phyloP scores from a whole-genome alignment of 1,284 basidiomycete species.

The Melampsora abietis-canadensis region DNA sequence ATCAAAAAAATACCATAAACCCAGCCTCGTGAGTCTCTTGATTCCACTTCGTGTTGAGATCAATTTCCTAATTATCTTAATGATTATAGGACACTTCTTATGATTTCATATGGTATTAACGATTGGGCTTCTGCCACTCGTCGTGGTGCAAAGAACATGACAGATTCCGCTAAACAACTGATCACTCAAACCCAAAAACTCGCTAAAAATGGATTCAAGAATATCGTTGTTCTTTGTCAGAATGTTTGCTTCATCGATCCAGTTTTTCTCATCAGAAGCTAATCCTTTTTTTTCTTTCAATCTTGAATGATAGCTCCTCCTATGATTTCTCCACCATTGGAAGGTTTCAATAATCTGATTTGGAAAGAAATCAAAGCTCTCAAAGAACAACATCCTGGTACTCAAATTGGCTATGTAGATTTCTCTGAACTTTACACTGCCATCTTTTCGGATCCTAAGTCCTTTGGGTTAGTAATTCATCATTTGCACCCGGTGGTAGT shows the following conservation, averaged over 20 bases:
- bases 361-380: constrained; percentile 26
- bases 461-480: constrained; percentile 12
- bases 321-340: background rate
- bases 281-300: background rate
- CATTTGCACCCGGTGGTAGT: too few relatives aligned
- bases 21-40: background rate
- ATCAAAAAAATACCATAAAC: background rate
- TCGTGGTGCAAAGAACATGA: background rate
- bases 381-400: background rate
- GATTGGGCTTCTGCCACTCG: constrained; percentile 14
- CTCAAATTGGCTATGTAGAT: constrained; percentile 19
- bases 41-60: background rate
- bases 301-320: constrained; percentile 4
- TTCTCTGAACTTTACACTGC: constrained; percentile 8
- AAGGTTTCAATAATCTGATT: background rate
- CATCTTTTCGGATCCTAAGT: background rate
- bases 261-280: background rate
- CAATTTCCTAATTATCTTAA: background rate
- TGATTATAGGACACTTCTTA: constrained; percentile 13
- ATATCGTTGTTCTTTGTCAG: constrained; percentile 24
- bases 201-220: background rate
- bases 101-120: constrained; percentile 26
- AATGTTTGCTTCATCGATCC: background rate
- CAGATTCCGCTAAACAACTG: background rate
- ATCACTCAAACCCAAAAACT: constrained; percentile 6